These are phyloP conservation scores for Cordyceps javanica DNA, from an alignment of 2,329 filamentous ascomycete genomes.

Conservation along the genomic window DNA sequence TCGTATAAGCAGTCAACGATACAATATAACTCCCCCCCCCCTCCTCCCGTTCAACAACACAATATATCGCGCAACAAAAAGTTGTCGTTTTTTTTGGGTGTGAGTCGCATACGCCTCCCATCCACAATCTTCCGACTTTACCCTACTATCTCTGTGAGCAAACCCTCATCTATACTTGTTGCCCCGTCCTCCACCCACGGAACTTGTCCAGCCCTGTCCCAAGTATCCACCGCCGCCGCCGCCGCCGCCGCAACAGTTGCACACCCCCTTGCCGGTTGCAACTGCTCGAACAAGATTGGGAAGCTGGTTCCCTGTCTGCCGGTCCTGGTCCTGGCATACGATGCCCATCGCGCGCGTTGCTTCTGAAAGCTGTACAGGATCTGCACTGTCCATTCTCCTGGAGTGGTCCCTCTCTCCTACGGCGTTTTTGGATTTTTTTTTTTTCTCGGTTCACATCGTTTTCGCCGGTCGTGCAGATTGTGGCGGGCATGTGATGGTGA, in stretches of 20 bases:
- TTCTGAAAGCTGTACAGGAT: neutral
- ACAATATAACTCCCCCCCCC: too few relatives aligned
- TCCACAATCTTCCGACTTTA: neutral
- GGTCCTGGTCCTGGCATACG: too few relatives aligned
- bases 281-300: neutral
- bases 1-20: too few relatives aligned
- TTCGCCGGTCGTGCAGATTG: neutral
- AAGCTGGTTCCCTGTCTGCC: neutral
- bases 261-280: neutral
- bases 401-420: too few relatives aligned
- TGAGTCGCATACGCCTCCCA: neutral
- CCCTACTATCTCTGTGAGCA: neutral
- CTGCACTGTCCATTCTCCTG: neutral
- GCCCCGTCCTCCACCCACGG: neutral
- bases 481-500: neutral
- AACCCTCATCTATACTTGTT: neutral
- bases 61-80: neutral
- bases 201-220: neutral
- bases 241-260: too few relatives aligned
- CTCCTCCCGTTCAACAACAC: too few relatives aligned
- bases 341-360: neutral
- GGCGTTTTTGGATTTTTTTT: neutral
- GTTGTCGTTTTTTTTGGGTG: too few relatives aligned
- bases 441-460: neutral
- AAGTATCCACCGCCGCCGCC: neutral